phyloP scores from a whole-genome alignment of 179 eudicot genomes.

The Camellia oleifera region DNA sequence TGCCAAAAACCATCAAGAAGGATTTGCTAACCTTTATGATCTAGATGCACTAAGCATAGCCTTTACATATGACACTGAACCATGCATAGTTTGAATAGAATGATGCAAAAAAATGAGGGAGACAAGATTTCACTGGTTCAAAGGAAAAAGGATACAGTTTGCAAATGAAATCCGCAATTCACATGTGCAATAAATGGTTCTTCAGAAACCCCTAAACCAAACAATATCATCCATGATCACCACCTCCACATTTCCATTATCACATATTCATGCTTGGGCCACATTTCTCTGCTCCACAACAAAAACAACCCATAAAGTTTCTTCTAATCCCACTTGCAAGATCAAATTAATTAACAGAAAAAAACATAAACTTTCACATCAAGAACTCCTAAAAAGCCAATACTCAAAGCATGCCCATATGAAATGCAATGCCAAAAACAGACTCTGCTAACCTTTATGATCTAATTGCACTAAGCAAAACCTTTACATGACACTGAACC shows the following conservation, averaged over 20 bases:
- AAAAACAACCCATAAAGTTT: too few species aligned
- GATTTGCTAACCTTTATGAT: too few species aligned
- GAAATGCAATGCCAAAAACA: not conserved
- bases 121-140: too few species aligned
- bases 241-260: not conserved
- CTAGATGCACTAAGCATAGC: too few species aligned
- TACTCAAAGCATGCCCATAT: not conserved
- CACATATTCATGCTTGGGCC: not conserved
- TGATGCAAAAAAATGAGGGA: too few species aligned
- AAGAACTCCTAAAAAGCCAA: not conserved
- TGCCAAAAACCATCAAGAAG: too few species aligned
- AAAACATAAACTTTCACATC: not conserved
- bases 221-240: not conserved
- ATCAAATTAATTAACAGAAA: not conserved
- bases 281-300: not conserved
- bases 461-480: too few species aligned
- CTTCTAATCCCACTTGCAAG: not conserved
- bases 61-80: too few species aligned
- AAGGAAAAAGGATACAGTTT: too few species aligned
- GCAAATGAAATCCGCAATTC: not conserved
- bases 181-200: slow-evolving; percentile 7
- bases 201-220: not conserved
- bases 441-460: too few species aligned
- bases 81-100: too few species aligned
- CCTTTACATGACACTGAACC: too few species aligned